Conservation (phyloP, 1,139 yeast species). For the Suhomyces anneliseae region DNA sequence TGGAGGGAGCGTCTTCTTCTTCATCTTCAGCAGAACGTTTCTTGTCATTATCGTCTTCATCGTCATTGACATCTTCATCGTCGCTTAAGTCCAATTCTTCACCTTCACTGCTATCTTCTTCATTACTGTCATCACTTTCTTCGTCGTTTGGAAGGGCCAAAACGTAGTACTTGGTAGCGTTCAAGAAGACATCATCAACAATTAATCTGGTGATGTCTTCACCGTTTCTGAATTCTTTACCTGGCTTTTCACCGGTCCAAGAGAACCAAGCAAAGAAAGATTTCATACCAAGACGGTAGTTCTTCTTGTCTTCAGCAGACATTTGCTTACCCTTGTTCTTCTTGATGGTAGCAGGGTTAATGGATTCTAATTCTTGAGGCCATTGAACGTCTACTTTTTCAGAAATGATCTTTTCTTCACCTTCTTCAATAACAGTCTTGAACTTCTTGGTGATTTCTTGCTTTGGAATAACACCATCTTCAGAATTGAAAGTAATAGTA, state of each 20-base stretch:
- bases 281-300: constrained; percentile 68
- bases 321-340: constrained; percentile 32
- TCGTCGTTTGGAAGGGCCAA: constrained; percentile 64
- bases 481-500: constrained; percentile 48
- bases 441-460: constrained; percentile 60
- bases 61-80: constrained; percentile 27
- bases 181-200: constrained; percentile 67
- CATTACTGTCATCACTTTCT: constrained; percentile 43
- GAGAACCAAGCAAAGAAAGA: constrained; percentile 72
- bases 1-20: neutral
- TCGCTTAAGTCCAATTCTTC: constrained; percentile 58
- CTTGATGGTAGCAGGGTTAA: constrained; percentile 52
- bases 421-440: constrained; percentile 43
- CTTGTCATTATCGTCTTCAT: constrained; percentile 6
- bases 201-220: constrained; percentile 66
- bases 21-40: constrained; percentile 9
- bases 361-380: constrained; percentile 56
- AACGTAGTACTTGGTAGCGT: constrained; percentile 70
- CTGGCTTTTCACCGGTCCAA: constrained; percentile 75
- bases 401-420: constrained; percentile 54
- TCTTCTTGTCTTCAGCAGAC: constrained; percentile 53
- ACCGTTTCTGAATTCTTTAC: constrained; percentile 71
- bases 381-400: constrained; percentile 52
- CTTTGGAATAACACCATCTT: constrained; percentile 39
- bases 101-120: constrained; percentile 53